A percentile compares a stretch with the other conserved stretches of the same genome.
Evolutionary conservation across 2,329 filamentous ascomycete species (phyloP).

Genomic region (Pestalotiopsis sp.): DNA sequence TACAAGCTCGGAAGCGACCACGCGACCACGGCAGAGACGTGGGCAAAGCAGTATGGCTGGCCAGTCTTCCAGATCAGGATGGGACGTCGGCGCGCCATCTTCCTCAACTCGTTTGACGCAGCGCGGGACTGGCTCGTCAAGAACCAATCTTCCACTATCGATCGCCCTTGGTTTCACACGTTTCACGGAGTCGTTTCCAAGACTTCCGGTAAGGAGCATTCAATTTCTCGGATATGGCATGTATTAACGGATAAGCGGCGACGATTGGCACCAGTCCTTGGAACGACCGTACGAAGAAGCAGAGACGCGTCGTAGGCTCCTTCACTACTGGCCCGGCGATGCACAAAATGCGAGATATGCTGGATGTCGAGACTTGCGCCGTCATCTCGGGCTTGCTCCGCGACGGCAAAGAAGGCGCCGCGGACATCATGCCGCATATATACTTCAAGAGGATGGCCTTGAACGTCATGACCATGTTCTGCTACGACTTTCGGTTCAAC

Average conservation of each 20-base stretch:
- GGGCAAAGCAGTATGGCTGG: not conserved
- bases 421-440: not conserved
- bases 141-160: not conserved
- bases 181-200: not conserved
- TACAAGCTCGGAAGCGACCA: not conserved
- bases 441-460: not conserved
- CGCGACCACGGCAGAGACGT: not conserved
- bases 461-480: conserved; percentile 4
- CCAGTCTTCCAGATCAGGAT: not conserved
- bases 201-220: not conserved
- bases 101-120: not conserved
- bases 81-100: not conserved
- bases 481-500: not conserved
- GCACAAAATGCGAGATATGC: not conserved
- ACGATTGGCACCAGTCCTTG: conserved; percentile 1
- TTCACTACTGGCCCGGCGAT: not conserved
- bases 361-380: not conserved
- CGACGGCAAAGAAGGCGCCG: not conserved
- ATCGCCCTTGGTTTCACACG: not conserved
- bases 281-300: not conserved
- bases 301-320: not conserved
- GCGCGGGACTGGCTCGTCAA: not conserved
- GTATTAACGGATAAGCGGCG: not conserved
- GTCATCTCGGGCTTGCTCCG: not conserved
- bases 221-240: not conserved